Percentiles rank a stretch among this genome's conserved stretches.
phyloP scores from a whole-genome alignment of 768 basidiomycete species.

The Lentinus brumalis region DNA sequence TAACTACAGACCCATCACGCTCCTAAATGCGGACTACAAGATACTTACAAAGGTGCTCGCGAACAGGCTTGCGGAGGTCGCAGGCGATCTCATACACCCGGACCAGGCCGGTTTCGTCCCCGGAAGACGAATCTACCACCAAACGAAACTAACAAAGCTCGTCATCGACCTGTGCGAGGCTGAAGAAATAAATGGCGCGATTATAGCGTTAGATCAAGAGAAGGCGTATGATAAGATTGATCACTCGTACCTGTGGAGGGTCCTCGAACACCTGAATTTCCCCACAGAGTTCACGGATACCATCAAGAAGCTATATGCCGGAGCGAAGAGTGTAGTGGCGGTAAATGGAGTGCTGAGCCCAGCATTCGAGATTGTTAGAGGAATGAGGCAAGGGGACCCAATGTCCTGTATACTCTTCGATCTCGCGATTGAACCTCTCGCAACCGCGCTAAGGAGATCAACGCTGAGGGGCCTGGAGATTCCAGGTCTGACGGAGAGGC shows the following conservation, averaged over 20 bases:
- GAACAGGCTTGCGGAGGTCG: conserved; percentile 14
- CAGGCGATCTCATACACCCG: conserved; percentile 29
- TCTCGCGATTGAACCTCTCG: conserved; percentile 34
- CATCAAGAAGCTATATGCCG: conserved; percentile 31
- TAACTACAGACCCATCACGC: conserved; percentile 22
- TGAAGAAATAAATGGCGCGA: conserved; percentile 6
- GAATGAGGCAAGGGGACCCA: conserved; percentile 39
- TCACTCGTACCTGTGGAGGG: conserved; percentile 16
- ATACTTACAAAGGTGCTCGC: conserved; percentile 29
- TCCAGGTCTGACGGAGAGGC: conserved; percentile 1
- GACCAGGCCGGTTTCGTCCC: conserved; percentile 44
- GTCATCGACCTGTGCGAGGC: conserved; percentile 15
- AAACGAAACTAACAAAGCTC: conserved; percentile 28
- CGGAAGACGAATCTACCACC: conserved; percentile 34
- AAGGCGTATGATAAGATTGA: conserved; percentile 23
- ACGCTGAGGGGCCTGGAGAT: conserved; percentile 24
- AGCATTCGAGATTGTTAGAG: conserved; percentile 30
- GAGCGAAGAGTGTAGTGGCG: conserved; percentile 32
- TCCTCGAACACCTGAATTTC: conserved; percentile 2
- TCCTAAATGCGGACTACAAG: conserved; percentile 37
- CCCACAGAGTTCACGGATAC: conserved; percentile 24
- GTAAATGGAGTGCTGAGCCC: conserved; percentile 35
- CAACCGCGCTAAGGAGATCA: conserved; percentile 16
- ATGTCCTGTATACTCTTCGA: conserved; percentile 36
- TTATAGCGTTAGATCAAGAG: conserved; percentile 20